Evolutionary conservation across 2,329 filamentous ascomycete species (phyloP), one percentile per base, ranked within the genome.

Genomic region (Trichoderma atroviride): DNA sequence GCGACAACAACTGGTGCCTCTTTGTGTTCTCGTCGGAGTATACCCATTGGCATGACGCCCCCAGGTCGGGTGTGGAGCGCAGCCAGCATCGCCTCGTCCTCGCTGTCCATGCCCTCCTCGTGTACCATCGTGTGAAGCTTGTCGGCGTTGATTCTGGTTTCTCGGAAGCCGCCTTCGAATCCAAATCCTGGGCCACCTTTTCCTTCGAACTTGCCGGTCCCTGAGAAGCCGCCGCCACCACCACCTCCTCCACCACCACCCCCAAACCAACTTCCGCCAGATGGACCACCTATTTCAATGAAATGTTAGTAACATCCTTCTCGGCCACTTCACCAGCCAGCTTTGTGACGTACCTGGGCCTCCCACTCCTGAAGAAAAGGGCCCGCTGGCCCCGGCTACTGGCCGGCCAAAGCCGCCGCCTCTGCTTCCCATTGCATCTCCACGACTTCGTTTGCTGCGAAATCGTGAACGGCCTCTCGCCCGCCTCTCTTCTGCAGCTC

Each of bases 111-210:
- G 37, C 85, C 82, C n/a, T 82, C 82, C 27, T 83, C 72, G 67
- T 81, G 74, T 64, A 80, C 72, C 77, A 83, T 78, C 60, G 76
- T 74, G 73, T 85, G 85, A 59, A 89, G 84, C 68, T 83, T 81
- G 73, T 89, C 86, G 72, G 86, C 84, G 73, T 88, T 87, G 75
- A 88, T 85, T 76, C 87, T 79, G 40, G 81, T 73, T 71, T 87
- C 84, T 70, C 80, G 78, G 68, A 75, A 73, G 40, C 74, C 72
- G 59, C 73, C 72, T 22, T 74, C 72, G 19, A 82, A 79, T 47
- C 78, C 77, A 70, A 84, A 83, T 52, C 79, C 81, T 69, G 72
- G 78, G 43, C 78, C 77, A 69, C 84, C 82, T 67, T 78, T 81
- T 53, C 76, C 76, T 64, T 84, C 79, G 56, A 77, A 74, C 66